Conservation (phyloP, 2,329 filamentous ascomycete species). For the Torrubiella hemipterigena region DNA sequence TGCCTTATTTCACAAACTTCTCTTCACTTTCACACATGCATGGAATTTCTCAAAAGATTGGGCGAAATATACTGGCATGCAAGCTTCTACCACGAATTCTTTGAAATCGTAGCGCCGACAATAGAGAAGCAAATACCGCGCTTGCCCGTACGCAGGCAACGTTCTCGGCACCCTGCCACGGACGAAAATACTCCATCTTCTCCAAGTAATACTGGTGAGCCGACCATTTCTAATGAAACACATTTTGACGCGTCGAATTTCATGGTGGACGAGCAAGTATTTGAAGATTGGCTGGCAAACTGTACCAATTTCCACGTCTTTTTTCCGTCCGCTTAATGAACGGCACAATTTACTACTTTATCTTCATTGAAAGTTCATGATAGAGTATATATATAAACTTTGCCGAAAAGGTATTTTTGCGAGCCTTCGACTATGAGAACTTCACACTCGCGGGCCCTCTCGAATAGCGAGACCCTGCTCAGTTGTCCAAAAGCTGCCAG, state of each 20-base stretch:
- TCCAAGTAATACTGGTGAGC: no score
- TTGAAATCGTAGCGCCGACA: constrained; percentile 6
- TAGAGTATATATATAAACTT: no score
- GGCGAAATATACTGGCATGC: constrained; percentile 12
- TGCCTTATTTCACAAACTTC: not conserved
- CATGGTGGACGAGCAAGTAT: no score
- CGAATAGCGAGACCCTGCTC: constrained; percentile 7
- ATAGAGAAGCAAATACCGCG: constrained; percentile 1
- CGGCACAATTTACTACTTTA: no score
- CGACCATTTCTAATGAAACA: no score
- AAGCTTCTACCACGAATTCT: constrained; percentile 11
- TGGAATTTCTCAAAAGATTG: constrained; percentile 8
- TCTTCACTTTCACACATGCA: constrained; percentile 8
- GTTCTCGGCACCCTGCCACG: no score
- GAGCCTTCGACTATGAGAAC: no score
- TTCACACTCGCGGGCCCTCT: constrained; percentile 7
- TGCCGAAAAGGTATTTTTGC: no score
- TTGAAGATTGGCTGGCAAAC: constrained; percentile 7
- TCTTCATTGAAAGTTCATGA: no score
- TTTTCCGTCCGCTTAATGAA: constrained; percentile 6
- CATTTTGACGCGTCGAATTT: no score
- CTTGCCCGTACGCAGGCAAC: no score
- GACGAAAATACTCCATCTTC: no score
- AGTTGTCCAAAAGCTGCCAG: constrained; percentile 7
- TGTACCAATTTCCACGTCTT: constrained; percentile 5